Base-by-base conservation (phyloP, 2,329 filamentous ascomycete genomes). In the Fusarium sublunatum region DNA sequence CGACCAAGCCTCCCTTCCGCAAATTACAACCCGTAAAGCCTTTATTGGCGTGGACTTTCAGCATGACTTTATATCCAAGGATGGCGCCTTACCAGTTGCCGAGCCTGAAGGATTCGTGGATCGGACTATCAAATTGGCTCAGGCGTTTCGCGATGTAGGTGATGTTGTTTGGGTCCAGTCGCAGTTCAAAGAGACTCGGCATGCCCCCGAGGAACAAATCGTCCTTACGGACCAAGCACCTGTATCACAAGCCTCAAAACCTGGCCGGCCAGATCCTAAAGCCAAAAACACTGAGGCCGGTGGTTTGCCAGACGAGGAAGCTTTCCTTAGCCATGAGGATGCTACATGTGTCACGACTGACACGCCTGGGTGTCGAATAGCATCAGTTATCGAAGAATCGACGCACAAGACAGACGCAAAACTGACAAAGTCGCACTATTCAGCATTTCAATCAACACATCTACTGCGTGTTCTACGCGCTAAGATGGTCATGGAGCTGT, bases 401-500 rank as follows among this genome's bases (percentile, higher is more conserved):
- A 74, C 81, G 67, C 86, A 73, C 73, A 80, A 66, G 74, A 74
- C 74, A 38, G 87, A 89, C 60, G 71, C 82, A 39, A 73, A 80
- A 41, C 74, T 88, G 51, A 79, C 83, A 49, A 98, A 97, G 75
- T 87, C 87, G 6, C 86, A 92, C 67, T 98, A 98, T 76, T 98
- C 95, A 5, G 93, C 93, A 12, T 93, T 98, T 72, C 86, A 88
- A 49, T 87, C 86, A 8, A 91, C 89, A 0, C 84, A 86, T 44
- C 81, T 98, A 13, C 83, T 98, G 7, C 82, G 90, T 45, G 83
- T 87, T n/a, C 79, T 98, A 41, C 87, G 93, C n/a, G 88, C 88
- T n/a, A 91, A 88, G 63, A 88, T 97, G 66, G 87, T 96, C 56
- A 97, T 93, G 3, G 91, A 97, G 70, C 81, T 99, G 11, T 97